Base-by-base conservation (phyloP, 331 rosid species). In the Spiraea crenata region DNA sequence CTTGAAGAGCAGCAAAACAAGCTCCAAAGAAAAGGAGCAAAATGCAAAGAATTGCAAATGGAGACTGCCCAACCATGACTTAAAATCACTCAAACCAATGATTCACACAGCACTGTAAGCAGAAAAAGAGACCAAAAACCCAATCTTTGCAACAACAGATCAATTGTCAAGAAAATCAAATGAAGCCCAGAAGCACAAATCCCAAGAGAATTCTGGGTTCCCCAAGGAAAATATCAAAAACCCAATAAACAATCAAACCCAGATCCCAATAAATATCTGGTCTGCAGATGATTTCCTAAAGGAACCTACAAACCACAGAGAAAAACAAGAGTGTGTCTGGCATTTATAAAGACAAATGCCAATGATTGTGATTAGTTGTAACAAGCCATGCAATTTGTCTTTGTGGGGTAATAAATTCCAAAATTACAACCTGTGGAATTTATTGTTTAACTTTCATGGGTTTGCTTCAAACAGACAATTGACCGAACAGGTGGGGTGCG, bases 1-100 rank as follows among this genome's bases (percentile, higher is more conserved):
- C 98, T 56, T 74, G 81, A 3, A 82, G 75, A 35, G 89, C 76
- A 56, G 85, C 82, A 50, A 71, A 73, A 70, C 81, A 84, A 80
- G 62, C 67, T 79, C 86, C 87, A 15, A 85, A 73, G 59, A 71
- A 64, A 67, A 89, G 67, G 73, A 69, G 77, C 57, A 84, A 49
- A 47, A 89, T 39, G 73, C 82, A 77, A 51, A 87, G 19, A 46
- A 73, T 56, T 74, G 41, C 82, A 69, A 81, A 63, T 65, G 59
- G 37, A 72, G 60, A 69, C 71, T 46, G 70, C 57, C 37, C 51
- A 73, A 77, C 85, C 97, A 87, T 93, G 65, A 63, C 56, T 55
- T n/a, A 74, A 25, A 25, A 57, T 5, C 65, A 45, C 51, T 46
- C 62, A 55, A 63, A 58, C 16, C 16, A 16, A 44, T 52, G 50